Base-by-base conservation (phyloP, 2,329 filamentous ascomycete genomes). In the Allantophomopsis lycopodina region DNA sequence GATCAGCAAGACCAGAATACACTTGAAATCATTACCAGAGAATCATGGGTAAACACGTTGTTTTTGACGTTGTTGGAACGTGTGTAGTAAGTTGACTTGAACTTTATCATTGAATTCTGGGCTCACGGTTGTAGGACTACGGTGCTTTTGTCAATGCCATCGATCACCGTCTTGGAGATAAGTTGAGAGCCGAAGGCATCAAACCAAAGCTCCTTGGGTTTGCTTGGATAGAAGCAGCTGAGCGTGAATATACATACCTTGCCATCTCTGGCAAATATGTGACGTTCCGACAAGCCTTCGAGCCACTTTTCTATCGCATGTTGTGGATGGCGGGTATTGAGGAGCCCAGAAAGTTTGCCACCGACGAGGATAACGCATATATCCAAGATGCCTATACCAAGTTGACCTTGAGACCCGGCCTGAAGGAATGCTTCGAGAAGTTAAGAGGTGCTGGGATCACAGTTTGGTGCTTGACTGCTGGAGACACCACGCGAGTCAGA, bases 401-500 rank as follows among this genome's bases (percentile, higher is more conserved):
- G 40, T 48, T 62, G 7, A 42, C 56, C 38, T 48, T 61, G 16
- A 46, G 66, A 3, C 51, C 58, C 2, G 66, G 63, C 1, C 52
- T 56, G 1, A 55, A 54, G 14, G 63, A 66, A 41, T 62, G 60
- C 32, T 59, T 68, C 32, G 46, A 54, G 36, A 59, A 55, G n/a
- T 50, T 74, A 34, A 51, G 64, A 2, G 56, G 55, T 0, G 57
- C 53, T 0, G 64, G 68, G 0, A 72, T 71, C 43, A 66, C 63
- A 0, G 62, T 71, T 8, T 73, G 69, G 68, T 64, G 61, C 18
- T 58, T 74, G 23, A 73, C 69, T 0, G 64, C 68, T 0, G 70
- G 65, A 1, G 69, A 74, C 46, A 49, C 56, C 4, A 51, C 58
- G 37, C 56, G 69, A 7, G 69, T 73, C 2, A 49, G 57, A 7